A percentile compares a stretch with the other conserved stretches of the same genome.
Conservation (phyloP, 2,329 filamentous ascomycete species). For the Pseudomassariella vexata region DNA sequence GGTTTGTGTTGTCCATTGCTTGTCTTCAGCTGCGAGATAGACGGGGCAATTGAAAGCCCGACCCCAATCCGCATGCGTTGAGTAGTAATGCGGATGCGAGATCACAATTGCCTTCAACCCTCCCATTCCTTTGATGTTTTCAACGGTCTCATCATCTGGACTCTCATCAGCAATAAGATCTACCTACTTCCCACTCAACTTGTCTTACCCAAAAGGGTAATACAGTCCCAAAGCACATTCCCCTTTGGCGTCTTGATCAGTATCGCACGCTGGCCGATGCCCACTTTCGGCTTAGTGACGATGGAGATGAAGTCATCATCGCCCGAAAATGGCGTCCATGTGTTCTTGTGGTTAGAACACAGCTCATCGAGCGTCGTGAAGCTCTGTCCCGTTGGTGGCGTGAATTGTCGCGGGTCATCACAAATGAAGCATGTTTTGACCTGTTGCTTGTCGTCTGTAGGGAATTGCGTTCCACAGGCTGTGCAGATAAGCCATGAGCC, state of each 20-base stretch:
- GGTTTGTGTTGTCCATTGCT: slow-evolving; percentile 52
- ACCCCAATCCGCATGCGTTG: slow-evolving; percentile 71
- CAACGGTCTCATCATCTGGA: slow-evolving; percentile 59
- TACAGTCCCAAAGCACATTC: slow-evolving; percentile 76
- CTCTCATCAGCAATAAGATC: no score
- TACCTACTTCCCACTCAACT: no score
- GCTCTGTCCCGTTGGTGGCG: slow-evolving; percentile 56
- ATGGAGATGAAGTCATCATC: slow-evolving; percentile 42
- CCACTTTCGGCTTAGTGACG: slow-evolving; percentile 52
- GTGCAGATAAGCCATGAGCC: slow-evolving; percentile 50
- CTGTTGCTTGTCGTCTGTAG: slow-evolving; percentile 38
- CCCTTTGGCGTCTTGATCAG: slow-evolving; percentile 59
- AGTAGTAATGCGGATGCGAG: slow-evolving; percentile 78
- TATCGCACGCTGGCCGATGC: slow-evolving; percentile 70
- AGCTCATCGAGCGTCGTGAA: slow-evolving; percentile 56
- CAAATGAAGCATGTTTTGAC: slow-evolving; percentile 62
- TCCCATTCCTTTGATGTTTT: slow-evolving; percentile 51
- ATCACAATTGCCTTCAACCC: slow-evolving; percentile 69
- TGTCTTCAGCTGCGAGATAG: slow-evolving; percentile 62
- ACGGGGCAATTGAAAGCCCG: slow-evolving; percentile 62
- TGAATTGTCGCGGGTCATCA: slow-evolving; percentile 67
- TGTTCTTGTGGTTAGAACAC: slow-evolving; percentile 43
- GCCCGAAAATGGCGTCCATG: slow-evolving; percentile 39
- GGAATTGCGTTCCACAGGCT: slow-evolving; percentile 67
- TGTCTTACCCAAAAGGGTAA: slow-evolving; percentile 64